Evolutionary conservation across 2,329 filamentous ascomycete genomes (phyloP), one percentile per base, ranked within the genome.

Genomic region (Colletotrichum echinochloae): DNA sequence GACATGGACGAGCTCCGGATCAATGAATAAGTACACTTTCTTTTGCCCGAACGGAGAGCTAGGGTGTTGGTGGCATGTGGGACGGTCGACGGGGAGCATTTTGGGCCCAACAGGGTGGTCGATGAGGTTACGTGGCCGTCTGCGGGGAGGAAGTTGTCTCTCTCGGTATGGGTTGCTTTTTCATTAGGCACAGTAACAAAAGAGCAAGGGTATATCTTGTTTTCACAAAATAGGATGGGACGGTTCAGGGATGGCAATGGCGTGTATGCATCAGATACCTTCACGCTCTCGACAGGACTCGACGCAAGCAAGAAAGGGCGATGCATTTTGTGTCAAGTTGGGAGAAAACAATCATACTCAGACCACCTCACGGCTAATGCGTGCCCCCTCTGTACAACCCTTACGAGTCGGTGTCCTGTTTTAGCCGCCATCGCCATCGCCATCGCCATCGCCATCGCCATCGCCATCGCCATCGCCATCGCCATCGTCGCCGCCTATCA

Each of bases 1-100:
- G 95, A 97, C 80, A 94, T 98, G 85, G 94, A 97, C 78, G 95
- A 97, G 77, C 88, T 97, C 79, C 90, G 88, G 55, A 90, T 97
- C 83, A 82, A 89, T 73, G 89, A 92, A 67, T 72, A 68, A 61
- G 55, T 16, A 16, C 3, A 1, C 8, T 37, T n/a, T 23, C 20
- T 16, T 12, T 28, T 46, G 5, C 26, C n/a, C 37, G 14, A 39
- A 35, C 14, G 41, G 44, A 60, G 41, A 44, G 30, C 12, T 11
- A 20, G 37, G n/a, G n/a, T n/a, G n/a, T n/a, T n/a, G n/a, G 55
- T 28, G 26, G 41, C 16, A n/a, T 60, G 33, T 28, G 12, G 30
- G 35, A 18, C 44, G 51, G 23, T 69, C 26, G 33, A 39, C n/a
- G 46, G 49, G 64, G 18, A 48, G 44, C 23, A 48, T 39, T 28